phyloP scores from a whole-genome alignment of 2,329 filamentous ascomycete species.

The Verticillium tricorpus region DNA sequence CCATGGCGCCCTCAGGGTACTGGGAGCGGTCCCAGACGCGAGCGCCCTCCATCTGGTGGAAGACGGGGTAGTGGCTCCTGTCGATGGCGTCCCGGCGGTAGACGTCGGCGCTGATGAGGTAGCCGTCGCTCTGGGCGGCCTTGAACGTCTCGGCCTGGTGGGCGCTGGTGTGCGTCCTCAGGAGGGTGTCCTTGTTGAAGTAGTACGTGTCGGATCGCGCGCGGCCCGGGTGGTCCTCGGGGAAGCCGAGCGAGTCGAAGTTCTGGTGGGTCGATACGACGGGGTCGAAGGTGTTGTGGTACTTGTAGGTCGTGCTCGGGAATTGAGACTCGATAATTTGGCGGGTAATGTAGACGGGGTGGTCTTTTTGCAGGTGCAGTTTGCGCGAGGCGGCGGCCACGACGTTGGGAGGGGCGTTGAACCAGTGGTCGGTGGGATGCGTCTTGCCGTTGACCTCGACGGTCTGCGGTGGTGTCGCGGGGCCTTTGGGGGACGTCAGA shows the following conservation, averaged over 20 bases:
- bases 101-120: constrained; percentile 89
- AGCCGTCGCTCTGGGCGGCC: constrained; percentile 68
- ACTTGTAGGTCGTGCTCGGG: constrained; percentile 64
- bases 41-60: constrained; percentile 98
- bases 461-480: constrained; percentile 16
- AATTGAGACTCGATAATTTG: constrained; percentile 91
- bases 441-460: constrained; percentile 58
- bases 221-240: constrained; percentile 80
- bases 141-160: constrained; percentile 84
- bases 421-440: constrained; percentile 74
- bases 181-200: constrained; percentile 74
- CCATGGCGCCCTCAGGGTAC: constrained; percentile 54
- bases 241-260: constrained; percentile 95
- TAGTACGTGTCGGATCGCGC: constrained; percentile 93
- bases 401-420: constrained; percentile 76
- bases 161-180: constrained; percentile 91
- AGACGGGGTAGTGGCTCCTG: constrained; percentile 90
- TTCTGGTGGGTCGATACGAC: constrained; percentile 84
- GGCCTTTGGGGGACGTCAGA: neutral
- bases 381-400: constrained; percentile 67
- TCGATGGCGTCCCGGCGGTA: constrained; percentile 95
- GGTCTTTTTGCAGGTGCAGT: constrained; percentile 86
- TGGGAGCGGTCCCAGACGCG: constrained; percentile 75
- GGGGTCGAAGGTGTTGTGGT: constrained; percentile 75
- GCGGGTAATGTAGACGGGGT: constrained; percentile 86